Conservation (phyloP, 1,284 basidiomycete genomes). For the Rhodotorula sp. region DNA sequence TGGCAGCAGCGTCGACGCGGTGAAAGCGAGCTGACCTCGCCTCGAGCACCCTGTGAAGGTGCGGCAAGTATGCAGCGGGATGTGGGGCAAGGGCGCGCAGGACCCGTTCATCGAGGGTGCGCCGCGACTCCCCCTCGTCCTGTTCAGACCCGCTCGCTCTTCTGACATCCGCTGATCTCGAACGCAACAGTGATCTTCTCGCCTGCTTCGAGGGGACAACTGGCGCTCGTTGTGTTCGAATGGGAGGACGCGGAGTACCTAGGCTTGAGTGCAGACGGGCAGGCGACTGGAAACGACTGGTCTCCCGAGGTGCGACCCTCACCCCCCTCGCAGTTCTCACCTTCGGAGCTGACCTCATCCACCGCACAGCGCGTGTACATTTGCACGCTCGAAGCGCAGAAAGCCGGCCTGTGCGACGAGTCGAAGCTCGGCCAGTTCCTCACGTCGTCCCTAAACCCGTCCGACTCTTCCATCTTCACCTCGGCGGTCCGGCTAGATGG, state of each 20-base stretch:
- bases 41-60: not conserved
- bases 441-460: conserved; percentile 61
- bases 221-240: conserved; percentile 93
- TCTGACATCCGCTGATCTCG: not conserved
- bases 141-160: too few species aligned
- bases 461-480: conserved; percentile 61
- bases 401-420: conserved; percentile 67
- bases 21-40: not conserved
- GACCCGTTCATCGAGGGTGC: conserved; percentile 82
- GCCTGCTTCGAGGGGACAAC: conserved; percentile 72
- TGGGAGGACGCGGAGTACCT: conserved; percentile 84
- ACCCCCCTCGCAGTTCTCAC: not conserved
- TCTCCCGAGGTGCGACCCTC: conserved; percentile 46
- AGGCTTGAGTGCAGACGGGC: conserved; percentile 58
- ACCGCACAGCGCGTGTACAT: conserved; percentile 77
- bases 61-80: conserved; percentile 88
- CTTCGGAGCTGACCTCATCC: not conserved
- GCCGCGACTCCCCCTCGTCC: conserved; percentile 38
- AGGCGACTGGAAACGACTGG: conserved; percentile 47
- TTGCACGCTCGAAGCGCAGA: conserved; percentile 75
- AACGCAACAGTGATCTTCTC: conserved; percentile 72
- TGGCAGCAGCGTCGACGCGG: not conserved
- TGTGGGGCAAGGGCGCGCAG: conserved; percentile 70
- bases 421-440: conserved; percentile 81
- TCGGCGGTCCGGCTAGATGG: conserved; percentile 51